Evolutionary conservation across 1,284 basidiomycete species (phyloP).

Genomic region (Ceratobasidium sp.): DNA sequence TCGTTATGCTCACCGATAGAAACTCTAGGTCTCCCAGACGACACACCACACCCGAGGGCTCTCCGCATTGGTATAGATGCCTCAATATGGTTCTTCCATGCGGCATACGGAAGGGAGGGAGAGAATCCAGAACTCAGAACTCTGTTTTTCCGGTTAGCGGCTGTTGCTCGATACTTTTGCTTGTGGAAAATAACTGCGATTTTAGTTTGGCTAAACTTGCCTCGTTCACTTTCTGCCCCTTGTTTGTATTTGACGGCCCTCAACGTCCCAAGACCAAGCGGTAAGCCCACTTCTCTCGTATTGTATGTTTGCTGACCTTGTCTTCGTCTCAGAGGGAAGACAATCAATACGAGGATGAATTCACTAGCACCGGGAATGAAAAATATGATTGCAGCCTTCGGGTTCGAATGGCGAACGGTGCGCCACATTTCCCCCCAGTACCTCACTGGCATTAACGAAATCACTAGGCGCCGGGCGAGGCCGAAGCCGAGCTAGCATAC

Average conservation of each 20-base stretch:
- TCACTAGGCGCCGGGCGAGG: slow-evolving; percentile 87
- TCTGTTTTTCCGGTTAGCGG: slow-evolving; percentile 59
- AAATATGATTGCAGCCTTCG: slow-evolving; percentile 85
- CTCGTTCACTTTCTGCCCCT: slow-evolving; percentile 79
- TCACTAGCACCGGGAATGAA: slow-evolving; percentile 77
- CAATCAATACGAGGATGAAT: slow-evolving; percentile 69
- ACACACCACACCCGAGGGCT: slow-evolving; percentile 18
- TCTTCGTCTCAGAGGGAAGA: slow-evolving; percentile 65
- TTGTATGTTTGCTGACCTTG: background rate
- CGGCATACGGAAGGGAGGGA: slow-evolving; percentile 54
- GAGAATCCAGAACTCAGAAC: slow-evolving; percentile 60
- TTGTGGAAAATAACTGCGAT: slow-evolving; percentile 46
- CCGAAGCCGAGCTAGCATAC: slow-evolving; percentile 94
- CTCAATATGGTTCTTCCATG: slow-evolving; percentile 60
- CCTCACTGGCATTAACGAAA: slow-evolving; percentile 10
- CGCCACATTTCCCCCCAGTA: slow-evolving; percentile 50
- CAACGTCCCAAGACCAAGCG: slow-evolving; percentile 82
- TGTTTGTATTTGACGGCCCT: slow-evolving; percentile 96
- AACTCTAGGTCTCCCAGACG: background rate
- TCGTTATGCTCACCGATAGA: slow-evolving; percentile 14
- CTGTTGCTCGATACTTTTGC: background rate
- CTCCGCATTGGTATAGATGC: slow-evolving; percentile 31
- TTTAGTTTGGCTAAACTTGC: slow-evolving; percentile 66
- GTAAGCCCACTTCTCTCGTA: background rate
- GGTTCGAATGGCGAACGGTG: slow-evolving; percentile 85